A percentile compares a stretch with the other conserved stretches of the same genome.
These are phyloP conservation scores for Aegilops sharonensis DNA, from an alignment of 176 grass and related monocot genomes.

Conservation along the genomic window DNA sequence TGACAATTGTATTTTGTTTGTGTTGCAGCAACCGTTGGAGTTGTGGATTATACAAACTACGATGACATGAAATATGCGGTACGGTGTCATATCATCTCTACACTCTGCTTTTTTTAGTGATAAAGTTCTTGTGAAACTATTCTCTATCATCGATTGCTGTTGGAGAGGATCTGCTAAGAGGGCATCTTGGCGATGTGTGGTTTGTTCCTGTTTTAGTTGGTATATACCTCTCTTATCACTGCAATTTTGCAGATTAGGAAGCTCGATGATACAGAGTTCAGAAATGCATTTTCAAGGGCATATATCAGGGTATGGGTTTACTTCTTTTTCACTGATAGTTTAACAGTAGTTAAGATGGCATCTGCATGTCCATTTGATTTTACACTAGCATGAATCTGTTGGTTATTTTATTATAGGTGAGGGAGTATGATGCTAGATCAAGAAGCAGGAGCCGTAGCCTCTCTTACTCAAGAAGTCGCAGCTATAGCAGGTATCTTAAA, in stretches of 20 bases:
- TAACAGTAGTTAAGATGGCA: conserved; percentile 15
- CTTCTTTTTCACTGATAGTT: not conserved
- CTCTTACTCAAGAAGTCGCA: conserved; percentile 64
- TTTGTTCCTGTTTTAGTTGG: conserved; percentile 7
- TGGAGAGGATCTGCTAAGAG: conserved; percentile 12
- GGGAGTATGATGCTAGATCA: conserved; percentile 71
- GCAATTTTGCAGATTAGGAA: conserved; percentile 57
- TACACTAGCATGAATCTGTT: not conserved
- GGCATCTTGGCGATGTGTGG: not conserved
- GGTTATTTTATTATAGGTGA: conserved; percentile 49
- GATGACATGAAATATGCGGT: conserved; percentile 99
- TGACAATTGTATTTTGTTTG: not conserved
- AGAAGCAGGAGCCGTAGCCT: conserved; percentile 60
- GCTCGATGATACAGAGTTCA: conserved; percentile 82
- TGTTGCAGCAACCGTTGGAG: conserved; percentile 72
- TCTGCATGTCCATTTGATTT: not conserved
- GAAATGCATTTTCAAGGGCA: conserved; percentile 89
- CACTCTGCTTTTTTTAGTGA: not conserved
- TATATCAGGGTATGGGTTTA: conserved; percentile 71
- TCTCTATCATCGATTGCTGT: not conserved
- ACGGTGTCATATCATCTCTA: not conserved
- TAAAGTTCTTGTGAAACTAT: not conserved
- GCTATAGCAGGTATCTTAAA: conserved; percentile 43
- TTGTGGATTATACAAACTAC: conserved; percentile 95
- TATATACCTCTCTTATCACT: not conserved